A percentile compares a stretch with the other conserved stretches of the same genome.
Conservation (phyloP, 2,329 filamentous ascomycete species). For the Aspergillus transmontanensis region DNA sequence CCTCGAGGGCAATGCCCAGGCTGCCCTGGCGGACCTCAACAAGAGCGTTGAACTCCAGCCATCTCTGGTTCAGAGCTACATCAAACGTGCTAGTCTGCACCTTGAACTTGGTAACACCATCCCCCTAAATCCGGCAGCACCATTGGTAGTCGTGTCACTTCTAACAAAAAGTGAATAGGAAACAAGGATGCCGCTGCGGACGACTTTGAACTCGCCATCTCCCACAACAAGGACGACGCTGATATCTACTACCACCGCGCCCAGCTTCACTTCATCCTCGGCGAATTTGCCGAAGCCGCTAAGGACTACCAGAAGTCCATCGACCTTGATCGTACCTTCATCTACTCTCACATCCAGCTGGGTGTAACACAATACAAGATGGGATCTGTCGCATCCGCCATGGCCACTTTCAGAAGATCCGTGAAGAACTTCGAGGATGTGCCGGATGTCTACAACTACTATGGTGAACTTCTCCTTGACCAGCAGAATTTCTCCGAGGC, state of each 20-base stretch:
- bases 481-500: conserved; percentile 95
- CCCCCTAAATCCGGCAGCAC: background rate
- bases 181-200: conserved; percentile 82
- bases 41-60: conserved; percentile 92
- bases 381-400: conserved; percentile 94
- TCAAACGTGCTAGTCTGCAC: conserved; percentile 98
- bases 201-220: conserved; percentile 84
- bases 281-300: conserved; percentile 87
- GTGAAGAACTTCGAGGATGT: conserved; percentile 98
- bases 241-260: conserved; percentile 99
- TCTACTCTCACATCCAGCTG: conserved; percentile 99
- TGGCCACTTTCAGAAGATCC: conserved; percentile 96
- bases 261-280: conserved; percentile 96
- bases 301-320: conserved; percentile 99
- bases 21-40: conserved; percentile 81
- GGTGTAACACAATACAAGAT: conserved; percentile 99
- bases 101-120: conserved; percentile 74
- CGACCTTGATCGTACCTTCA: conserved; percentile 91
- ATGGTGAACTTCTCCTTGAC: conserved; percentile 93
- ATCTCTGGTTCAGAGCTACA: conserved; percentile 89
- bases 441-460: conserved; percentile 99
- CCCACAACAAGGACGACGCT: conserved; percentile 83
- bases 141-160: background rate
- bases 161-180: conserved; percentile 53
- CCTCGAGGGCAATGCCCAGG: conserved; percentile 81